Conservation (phyloP, 805 yeast species). For the Kodamaea kakaduensis region DNA sequence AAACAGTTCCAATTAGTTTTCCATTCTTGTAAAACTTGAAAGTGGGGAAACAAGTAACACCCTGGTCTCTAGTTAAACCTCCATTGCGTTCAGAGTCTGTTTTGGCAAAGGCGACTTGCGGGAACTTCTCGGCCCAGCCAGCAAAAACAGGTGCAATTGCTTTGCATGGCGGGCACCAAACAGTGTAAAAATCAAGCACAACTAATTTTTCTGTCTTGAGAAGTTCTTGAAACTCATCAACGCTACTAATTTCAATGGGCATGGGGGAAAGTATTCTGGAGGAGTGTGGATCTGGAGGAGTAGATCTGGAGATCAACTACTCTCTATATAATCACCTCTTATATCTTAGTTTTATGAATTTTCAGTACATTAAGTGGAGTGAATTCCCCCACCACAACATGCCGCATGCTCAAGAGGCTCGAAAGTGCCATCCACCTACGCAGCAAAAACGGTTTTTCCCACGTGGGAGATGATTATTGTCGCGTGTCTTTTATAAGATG, state of each 20-base stretch:
- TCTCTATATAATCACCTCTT: no score
- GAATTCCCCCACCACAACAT: no score
- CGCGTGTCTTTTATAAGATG: no score
- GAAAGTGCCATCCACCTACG: no score
- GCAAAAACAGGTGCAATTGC: constrained; percentile 60
- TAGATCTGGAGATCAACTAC: no score
- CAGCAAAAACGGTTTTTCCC: no score
- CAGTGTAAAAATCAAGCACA: constrained; percentile 63
- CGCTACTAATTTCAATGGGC: constrained; percentile 27
- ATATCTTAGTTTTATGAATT: no score
- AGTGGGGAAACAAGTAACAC: constrained; percentile 75
- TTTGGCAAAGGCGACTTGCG: constrained; percentile 58
- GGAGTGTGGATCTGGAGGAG: no score
- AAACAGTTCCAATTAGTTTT: constrained; percentile 49
- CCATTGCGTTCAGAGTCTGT: constrained; percentile 65
- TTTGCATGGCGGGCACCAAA: constrained; percentile 79
- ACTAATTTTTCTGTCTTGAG: constrained; percentile 29
- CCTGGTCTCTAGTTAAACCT: constrained; percentile 59
- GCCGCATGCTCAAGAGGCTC: no score
- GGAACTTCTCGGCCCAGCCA: constrained; percentile 36
- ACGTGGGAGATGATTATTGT: no score
- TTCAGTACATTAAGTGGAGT: no score
- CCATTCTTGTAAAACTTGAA: constrained; percentile 61
- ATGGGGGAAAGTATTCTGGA: no score
- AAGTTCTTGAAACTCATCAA: constrained; percentile 24